phyloP scores from a whole-genome alignment of 305 asterid species.

The Andrographis paniculata region DNA sequence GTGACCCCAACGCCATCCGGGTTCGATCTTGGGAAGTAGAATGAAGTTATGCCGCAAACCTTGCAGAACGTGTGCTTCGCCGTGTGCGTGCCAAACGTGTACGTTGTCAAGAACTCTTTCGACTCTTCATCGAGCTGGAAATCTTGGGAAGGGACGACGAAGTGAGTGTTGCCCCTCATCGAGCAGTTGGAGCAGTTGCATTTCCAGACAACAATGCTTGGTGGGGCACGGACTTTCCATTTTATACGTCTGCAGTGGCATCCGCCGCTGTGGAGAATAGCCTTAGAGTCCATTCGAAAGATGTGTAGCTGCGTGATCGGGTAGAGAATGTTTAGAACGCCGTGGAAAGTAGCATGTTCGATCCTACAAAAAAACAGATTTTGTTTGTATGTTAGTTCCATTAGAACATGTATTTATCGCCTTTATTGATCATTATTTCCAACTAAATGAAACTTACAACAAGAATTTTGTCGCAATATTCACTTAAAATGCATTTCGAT shows the following conservation, averaged over 20 bases:
- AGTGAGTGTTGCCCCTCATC: slow-evolving; percentile 72
- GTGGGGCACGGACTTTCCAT: slow-evolving; percentile 60
- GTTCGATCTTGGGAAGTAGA: slow-evolving; percentile 70
- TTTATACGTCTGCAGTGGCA: slow-evolving; percentile 74
- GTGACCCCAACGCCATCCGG: slow-evolving; percentile 69
- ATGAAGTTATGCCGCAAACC: slow-evolving; percentile 80
- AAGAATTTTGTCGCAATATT: too few relatives aligned
- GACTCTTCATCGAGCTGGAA: slow-evolving; percentile 67
- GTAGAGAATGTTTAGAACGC: too few relatives aligned
- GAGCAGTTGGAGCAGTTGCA: slow-evolving; percentile 80
- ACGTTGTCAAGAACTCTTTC: slow-evolving; percentile 52
- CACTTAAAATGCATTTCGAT: too few relatives aligned
- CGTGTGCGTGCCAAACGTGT: slow-evolving; percentile 72
- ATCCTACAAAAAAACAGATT: too few relatives aligned
- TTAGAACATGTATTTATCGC: too few relatives aligned
- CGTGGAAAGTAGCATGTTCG: too few relatives aligned
- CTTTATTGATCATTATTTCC: too few relatives aligned
- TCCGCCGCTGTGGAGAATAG: slow-evolving; percentile 59
- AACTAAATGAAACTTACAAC: too few relatives aligned
- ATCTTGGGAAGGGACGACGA: slow-evolving; percentile 56
- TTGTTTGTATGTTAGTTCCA: too few relatives aligned
- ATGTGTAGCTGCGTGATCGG: too few relatives aligned
- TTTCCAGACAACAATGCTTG: slow-evolving; percentile 55
- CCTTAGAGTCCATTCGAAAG: slow-evolving; percentile 37
- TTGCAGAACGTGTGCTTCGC: slow-evolving; percentile 83